Percentiles rank a stretch among this genome's conserved stretches.
Evolutionary conservation across 495 filamentous ascomycete species (phyloP).

Genomic region (Usnea hakonensis): DNA sequence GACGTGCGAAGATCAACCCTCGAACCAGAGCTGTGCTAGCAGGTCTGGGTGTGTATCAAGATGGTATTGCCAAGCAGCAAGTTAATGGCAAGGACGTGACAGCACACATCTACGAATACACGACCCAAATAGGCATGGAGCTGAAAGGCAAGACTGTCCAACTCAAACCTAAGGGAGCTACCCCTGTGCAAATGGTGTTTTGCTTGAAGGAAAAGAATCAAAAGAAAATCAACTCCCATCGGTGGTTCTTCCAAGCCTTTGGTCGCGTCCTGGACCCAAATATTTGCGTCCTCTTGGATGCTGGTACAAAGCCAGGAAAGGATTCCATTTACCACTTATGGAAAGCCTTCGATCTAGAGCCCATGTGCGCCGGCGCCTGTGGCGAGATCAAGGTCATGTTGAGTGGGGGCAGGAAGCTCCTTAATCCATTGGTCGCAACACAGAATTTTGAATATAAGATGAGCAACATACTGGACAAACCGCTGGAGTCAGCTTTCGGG

Average conservation of each 20-base stretch:
- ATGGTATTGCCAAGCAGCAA: constrained; percentile 97
- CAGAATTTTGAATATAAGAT: constrained; percentile 99
- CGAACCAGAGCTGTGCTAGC: constrained; percentile 84
- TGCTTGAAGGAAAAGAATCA: constrained; percentile 99
- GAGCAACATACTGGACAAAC: constrained; percentile 98
- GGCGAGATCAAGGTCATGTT: constrained; percentile 99
- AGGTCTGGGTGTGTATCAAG: constrained; percentile 93
- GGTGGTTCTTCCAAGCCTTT: constrained; percentile 99
- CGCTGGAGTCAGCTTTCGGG: constrained; percentile 92
- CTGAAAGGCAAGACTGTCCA: constrained; percentile 83
- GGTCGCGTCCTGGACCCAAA: constrained; percentile 88
- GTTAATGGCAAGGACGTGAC: constrained; percentile 97
- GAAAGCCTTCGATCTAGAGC: constrained; percentile 97
- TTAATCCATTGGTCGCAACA: constrained; percentile 91
- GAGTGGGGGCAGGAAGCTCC: constrained; percentile 77
- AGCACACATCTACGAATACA: constrained; percentile 99
- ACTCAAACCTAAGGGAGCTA: constrained; percentile 62
- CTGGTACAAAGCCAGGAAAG: constrained; percentile 85
- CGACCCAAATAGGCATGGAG: constrained; percentile 79
- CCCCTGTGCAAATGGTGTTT: constrained; percentile 94
- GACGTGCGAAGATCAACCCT: constrained; percentile 95
- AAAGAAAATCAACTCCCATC: constrained; percentile 99
- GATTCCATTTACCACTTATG: constrained; percentile 95
- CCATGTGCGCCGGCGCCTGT: constrained; percentile 93
- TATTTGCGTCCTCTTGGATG: constrained; percentile 93